Percentiles rank a stretch among this genome's conserved stretches.
Evolutionary conservation across 2,329 filamentous ascomycete genomes (phyloP).

Genomic region (Colletotrichum siamense): DNA sequence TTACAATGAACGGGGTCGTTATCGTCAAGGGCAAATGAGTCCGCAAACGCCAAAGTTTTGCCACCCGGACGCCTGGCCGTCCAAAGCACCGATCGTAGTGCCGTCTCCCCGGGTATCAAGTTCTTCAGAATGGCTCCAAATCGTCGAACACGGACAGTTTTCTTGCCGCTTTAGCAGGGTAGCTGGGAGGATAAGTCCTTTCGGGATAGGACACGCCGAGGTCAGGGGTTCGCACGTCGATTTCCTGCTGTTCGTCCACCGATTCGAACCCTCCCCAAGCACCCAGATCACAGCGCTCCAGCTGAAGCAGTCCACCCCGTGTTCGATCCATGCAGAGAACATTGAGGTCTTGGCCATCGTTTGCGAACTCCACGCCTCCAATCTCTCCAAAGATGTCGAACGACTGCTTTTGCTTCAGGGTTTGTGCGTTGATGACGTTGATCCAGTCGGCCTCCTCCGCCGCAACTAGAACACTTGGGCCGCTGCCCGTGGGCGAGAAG

Average conservation of each 20-base stretch:
- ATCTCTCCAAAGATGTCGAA: constrained; percentile 79
- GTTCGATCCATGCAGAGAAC: constrained; percentile 70
- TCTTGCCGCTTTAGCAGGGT: background rate
- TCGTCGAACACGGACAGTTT: constrained; percentile 18
- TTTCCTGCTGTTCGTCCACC: background rate
- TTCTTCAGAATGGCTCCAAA: constrained; percentile 27
- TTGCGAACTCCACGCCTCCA: constrained; percentile 70
- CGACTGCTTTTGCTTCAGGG: constrained; percentile 69
- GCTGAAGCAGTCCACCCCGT: constrained; percentile 71
- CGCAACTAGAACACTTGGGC: constrained; percentile 69
- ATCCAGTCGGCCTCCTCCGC: constrained; percentile 80
- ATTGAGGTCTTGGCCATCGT: constrained; percentile 71
- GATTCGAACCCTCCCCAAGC: constrained; percentile 8
- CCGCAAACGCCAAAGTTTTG: background rate
- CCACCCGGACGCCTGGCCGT: background rate
- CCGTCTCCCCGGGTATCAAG: constrained; percentile 15
- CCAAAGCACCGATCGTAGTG: background rate
- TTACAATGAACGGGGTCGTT: background rate
- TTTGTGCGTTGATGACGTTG: constrained; percentile 72
- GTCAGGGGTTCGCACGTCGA: background rate
- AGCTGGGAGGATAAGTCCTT: background rate
- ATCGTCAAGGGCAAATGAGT: background rate
- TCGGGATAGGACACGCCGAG: background rate
- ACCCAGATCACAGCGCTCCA: constrained; percentile 55
- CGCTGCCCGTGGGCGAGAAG: constrained; percentile 75